Evolutionary conservation across 2,329 filamentous ascomycete genomes (phyloP), one percentile per base, ranked within the genome.

Genomic region (Fusarium albosuccineum): DNA sequence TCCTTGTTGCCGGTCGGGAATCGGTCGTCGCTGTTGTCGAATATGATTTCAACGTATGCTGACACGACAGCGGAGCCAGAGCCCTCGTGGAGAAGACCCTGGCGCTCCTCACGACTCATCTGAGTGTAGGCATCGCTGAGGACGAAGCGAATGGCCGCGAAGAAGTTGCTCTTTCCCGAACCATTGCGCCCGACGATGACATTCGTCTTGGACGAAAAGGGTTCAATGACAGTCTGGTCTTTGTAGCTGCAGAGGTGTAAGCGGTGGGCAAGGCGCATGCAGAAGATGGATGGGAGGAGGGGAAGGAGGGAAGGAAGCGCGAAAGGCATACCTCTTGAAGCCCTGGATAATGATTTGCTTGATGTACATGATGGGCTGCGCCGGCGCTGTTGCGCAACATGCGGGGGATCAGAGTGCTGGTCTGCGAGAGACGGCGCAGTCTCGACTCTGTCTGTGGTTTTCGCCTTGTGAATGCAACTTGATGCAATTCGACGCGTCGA

Each of bases 331-430:
- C 94, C 94, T 97, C 83, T 99, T 99, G 84, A 99, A 99, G 89
- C 96, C 96, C 81, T 99, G 96, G 78, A 99, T 98, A 80, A 97
- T 98, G 80, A 98, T 97, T 84, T 99, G 96, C 82, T 99, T 99
- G 87, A 99, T 97, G 85, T 97, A 96, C 94, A 97, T 97, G 77
- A 74, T 85, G 79, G 75, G 71, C 71, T 75, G 73, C 74, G 76
- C 75, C 68, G 74, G 76, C 77, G 77, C 78, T 75, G 65, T 66
- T 70, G 78, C 79, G 79, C 79, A 73, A 75, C 77, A 79, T 79
- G 70, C 65, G 73, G 56, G 49, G 42, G 53, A 60, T 65, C 60
- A 66, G 61, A 56, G 60, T 66, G 64, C 63, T 72, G 69, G 69
- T 62, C 67, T 68, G 67, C 67, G 60, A 67, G 66, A 64, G 56